These are phyloP conservation scores for Paramecium bursaria DNA, from an alignment of 73 alveolate species.

Conservation along the genomic window DNA sequence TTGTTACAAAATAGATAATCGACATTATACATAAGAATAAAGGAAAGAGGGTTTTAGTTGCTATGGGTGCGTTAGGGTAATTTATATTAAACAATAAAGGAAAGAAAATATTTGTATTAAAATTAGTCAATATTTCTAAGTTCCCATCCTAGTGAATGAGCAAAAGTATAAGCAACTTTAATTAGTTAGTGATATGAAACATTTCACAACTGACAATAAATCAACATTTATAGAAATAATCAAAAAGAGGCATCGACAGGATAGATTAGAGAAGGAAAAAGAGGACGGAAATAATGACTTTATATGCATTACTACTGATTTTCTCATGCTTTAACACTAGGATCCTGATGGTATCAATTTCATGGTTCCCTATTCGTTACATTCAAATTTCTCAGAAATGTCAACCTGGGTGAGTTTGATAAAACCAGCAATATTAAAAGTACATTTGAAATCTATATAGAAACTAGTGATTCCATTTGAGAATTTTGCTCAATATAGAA, in stretches of 20 bases:
- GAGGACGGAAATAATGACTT: slow-evolving; percentile 26
- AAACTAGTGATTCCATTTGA: slow-evolving; percentile 53
- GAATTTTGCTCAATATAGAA: slow-evolving; percentile 63
- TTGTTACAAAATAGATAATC: slow-evolving; percentile 69
- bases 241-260: slow-evolving; percentile 59
- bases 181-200: slow-evolving; percentile 47
- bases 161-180: slow-evolving; percentile 74
- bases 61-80: slow-evolving; percentile 82
- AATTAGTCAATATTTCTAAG: slow-evolving; percentile 76
- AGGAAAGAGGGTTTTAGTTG: slow-evolving; percentile 74
- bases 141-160: slow-evolving; percentile 77
- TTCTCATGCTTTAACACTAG: slow-evolving; percentile 67
- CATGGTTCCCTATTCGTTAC: slow-evolving; percentile 78
- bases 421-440: slow-evolving; percentile 65
- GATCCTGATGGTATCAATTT: slow-evolving; percentile 63
- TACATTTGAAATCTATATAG: too few species aligned
- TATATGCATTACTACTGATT: slow-evolving; percentile 62
- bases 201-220: slow-evolving; percentile 76
- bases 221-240: slow-evolving; percentile 69
- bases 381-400: slow-evolving; percentile 76
- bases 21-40: slow-evolving; percentile 71
- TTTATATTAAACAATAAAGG: too few species aligned
- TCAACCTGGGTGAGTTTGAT: slow-evolving; percentile 76
- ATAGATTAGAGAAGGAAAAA: slow-evolving; percentile 12
- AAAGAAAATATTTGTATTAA: slow-evolving; percentile 77